Conservation (phyloP, 176 grass and related monocot species). For the Miscanthus lutarioriparius region DNA sequence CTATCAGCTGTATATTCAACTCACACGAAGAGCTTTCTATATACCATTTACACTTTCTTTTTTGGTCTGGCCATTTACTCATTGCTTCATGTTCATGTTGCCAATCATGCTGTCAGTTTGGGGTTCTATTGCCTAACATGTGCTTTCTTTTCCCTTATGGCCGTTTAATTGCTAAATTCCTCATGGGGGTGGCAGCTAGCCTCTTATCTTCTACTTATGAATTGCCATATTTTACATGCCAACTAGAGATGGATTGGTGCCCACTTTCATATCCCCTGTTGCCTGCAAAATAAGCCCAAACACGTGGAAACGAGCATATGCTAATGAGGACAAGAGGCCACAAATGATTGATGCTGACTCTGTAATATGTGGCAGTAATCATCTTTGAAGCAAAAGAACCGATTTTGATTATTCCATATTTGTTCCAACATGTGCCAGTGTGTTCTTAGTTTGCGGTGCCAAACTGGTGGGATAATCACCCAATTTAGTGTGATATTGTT, state of each 20-base stretch:
- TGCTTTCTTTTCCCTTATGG: background rate
- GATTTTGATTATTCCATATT: background rate
- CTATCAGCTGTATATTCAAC: background rate
- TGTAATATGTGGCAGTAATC: background rate
- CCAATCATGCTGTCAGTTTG: slow-evolving; percentile 8
- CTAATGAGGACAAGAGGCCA: background rate
- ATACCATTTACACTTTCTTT: slow-evolving; percentile 9
- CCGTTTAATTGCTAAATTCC: background rate
- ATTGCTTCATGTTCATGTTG: background rate
- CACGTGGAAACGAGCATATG: background rate
- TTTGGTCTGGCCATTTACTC: background rate
- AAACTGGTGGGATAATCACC: background rate
- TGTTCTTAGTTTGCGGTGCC: background rate
- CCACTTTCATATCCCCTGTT: background rate
- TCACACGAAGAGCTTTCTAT: slow-evolving; percentile 5
- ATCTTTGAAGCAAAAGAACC: background rate
- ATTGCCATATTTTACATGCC: background rate
- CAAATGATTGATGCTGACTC: background rate
- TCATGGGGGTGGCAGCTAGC: background rate
- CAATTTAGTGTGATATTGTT: background rate
- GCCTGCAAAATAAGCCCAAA: background rate
- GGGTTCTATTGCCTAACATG: background rate
- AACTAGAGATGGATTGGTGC: background rate
- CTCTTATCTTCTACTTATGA: background rate
- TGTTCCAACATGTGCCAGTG: background rate